Evolutionary conservation across 768 basidiomycete species (phyloP).

Genomic region (Suillus variegatus): DNA sequence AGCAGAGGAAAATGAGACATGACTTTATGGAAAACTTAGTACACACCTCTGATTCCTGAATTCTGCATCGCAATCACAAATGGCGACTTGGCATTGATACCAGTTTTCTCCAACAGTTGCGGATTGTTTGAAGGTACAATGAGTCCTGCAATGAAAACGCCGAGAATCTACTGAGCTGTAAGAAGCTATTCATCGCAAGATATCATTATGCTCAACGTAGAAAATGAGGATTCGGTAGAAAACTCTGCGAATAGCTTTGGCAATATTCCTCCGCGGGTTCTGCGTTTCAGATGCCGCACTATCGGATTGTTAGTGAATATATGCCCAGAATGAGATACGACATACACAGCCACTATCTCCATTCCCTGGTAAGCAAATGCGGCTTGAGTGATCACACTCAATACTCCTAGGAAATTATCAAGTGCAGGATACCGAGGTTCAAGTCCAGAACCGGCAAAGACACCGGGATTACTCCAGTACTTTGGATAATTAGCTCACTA

Average conservation of each 20-base stretch:
- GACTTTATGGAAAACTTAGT: slow-evolving; percentile 8
- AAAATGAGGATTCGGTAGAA: slow-evolving; percentile 81
- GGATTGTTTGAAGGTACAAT: slow-evolving; percentile 68
- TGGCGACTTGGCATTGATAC: slow-evolving; percentile 72
- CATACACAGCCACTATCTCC: slow-evolving; percentile 40
- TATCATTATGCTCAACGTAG: slow-evolving; percentile 48
- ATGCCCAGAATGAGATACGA: slow-evolving; percentile 7
- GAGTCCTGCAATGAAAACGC: slow-evolving; percentile 71
- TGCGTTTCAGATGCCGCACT: slow-evolving; percentile 78
- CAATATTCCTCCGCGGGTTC: slow-evolving; percentile 76
- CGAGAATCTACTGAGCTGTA: slow-evolving; percentile 50
- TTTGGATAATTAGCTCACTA: slow-evolving; percentile 29
- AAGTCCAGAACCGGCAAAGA: slow-evolving; percentile 31
- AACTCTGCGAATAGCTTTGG: slow-evolving; percentile 71
- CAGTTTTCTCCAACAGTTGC: slow-evolving; percentile 41
- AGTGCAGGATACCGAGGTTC: slow-evolving; percentile 9
- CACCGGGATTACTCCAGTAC: slow-evolving; percentile 49
- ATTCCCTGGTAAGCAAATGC: slow-evolving; percentile 60
- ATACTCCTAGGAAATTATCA: slow-evolving; percentile 30
- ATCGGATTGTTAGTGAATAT: neutral
- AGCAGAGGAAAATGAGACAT: neutral
- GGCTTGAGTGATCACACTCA: slow-evolving; percentile 55
- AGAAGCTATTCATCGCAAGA: neutral
- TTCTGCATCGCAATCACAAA: slow-evolving; percentile 79
- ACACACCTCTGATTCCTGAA: slow-evolving; percentile 61